These are phyloP conservation scores for Boechera stricta DNA, from an alignment of 345 rosid genomes.

Conservation along the genomic window DNA sequence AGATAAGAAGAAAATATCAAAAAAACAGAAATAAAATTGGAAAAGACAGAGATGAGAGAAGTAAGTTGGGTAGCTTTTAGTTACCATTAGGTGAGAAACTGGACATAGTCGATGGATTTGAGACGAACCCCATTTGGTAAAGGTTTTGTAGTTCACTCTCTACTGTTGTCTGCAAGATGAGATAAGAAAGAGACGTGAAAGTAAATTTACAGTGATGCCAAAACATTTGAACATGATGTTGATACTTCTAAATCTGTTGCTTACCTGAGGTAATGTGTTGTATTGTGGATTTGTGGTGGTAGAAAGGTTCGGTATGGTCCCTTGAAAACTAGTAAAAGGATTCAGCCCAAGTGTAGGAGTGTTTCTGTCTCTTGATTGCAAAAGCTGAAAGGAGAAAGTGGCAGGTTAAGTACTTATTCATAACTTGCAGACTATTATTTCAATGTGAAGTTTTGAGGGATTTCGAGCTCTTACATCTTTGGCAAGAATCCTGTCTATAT, in stretches of 20 bases:
- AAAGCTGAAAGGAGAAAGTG: constrained; percentile 53
- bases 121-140: constrained; percentile 76
- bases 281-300: constrained; percentile 59
- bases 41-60: background rate
- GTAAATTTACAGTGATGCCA: background rate
- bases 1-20: background rate
- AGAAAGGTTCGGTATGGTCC: constrained; percentile 56
- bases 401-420: constrained; percentile 31
- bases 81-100: constrained; percentile 67
- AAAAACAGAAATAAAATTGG: background rate
- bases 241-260: constrained; percentile 6
- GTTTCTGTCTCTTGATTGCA: constrained; percentile 63
- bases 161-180: constrained; percentile 52
- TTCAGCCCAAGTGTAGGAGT: constrained; percentile 56
- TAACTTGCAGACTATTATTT: constrained; percentile 7
- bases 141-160: constrained; percentile 77
- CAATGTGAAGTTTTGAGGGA: background rate
- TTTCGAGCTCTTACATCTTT: constrained; percentile 72
- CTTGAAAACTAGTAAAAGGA: constrained; percentile 56
- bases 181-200: constrained; percentile 5
- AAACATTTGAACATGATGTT: constrained; percentile 15
- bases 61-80: constrained; percentile 18
- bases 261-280: constrained; percentile 68
- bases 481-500: constrained; percentile 73
- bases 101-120: constrained; percentile 60